These are phyloP conservation scores for Lentinula novae-zelandiae DNA, from an alignment of 1,284 basidiomycete genomes.

Conservation along the genomic window DNA sequence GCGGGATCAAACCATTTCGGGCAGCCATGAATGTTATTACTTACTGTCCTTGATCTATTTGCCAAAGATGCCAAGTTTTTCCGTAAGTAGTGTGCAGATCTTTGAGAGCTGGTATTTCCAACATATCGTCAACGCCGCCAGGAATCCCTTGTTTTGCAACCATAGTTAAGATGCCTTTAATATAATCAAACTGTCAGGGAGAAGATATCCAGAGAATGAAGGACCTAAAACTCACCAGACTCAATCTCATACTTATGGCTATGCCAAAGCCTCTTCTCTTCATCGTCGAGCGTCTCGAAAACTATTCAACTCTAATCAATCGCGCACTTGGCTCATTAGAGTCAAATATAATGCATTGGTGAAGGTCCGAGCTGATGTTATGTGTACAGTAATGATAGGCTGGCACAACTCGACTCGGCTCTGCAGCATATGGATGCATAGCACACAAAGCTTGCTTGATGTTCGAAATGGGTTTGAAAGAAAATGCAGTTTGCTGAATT, in stretches of 20 bases:
- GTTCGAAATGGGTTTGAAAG: constrained; percentile 9
- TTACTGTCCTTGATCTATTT: constrained; percentile 11
- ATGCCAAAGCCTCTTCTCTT: constrained; percentile 13
- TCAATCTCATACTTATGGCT: constrained; percentile 14
- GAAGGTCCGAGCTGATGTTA: constrained; percentile 8
- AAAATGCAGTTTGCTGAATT: constrained; percentile 4
- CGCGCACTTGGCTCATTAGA: constrained; percentile 10
- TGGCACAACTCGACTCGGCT: constrained; percentile 9
- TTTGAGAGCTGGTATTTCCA: constrained; percentile 11
- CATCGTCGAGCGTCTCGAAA: constrained; percentile 7
- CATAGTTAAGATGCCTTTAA: constrained; percentile 10
- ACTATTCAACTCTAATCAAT: constrained; percentile 10
- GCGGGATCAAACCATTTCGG: neutral
- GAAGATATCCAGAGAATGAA: neutral
- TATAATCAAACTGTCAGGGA: neutral
- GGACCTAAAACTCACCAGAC: neutral
- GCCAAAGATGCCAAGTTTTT: constrained; percentile 13
- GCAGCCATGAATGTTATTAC: neutral
- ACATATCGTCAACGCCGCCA: constrained; percentile 1
- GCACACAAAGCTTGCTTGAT: constrained; percentile 12
- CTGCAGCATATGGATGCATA: constrained; percentile 10
- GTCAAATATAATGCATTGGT: constrained; percentile 12
- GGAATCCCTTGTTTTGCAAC: constrained; percentile 10
- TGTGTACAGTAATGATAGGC: constrained; percentile 13
- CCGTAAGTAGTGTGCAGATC: constrained; percentile 11